Base-by-base conservation (phyloP, 805 yeast species). In the Myxozyma melibiosi region DNA sequence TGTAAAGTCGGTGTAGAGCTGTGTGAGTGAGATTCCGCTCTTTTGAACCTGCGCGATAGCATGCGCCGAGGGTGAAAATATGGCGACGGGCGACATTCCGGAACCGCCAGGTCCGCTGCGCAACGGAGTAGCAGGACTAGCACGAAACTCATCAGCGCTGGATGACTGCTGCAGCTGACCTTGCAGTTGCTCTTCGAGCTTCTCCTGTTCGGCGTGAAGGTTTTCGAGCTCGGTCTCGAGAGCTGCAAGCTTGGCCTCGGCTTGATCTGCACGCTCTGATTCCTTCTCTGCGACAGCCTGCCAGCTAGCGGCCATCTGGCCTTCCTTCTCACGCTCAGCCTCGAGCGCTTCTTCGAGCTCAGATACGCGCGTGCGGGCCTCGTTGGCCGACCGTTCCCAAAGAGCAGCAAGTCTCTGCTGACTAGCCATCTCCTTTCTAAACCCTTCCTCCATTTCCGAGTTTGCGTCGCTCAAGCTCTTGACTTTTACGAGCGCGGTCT, bases 1-100 rank as follows among this genome's bases (percentile, higher is more conserved):
- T 59, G 81, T 80, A 65, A 80, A 82, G 65, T 87, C 92, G 1
- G 86, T 70, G 63, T 84, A 82, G 30, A 86, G 73, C 42, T 86
- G 81, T 2, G 88, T 84, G 38, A 88, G 73, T 0, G 76, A 70
- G 28, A 91, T 83, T 6, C 86, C 78, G 7, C 85, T 84, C 45
- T 70, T 62, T 28, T 70, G 71, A 38, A 74, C 70, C 40, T 75
- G 74, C 8, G 84, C 74, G 22, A 84, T 77, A 35, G 80, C 78
- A 46, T 81, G 79, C 0, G 89, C 86, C 6, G 86, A 78, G 5
- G 84, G 81, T 0, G 86, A 77, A 49, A 84, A 70, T 25, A 75
- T 51, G 11, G 64, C 64, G 16, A 38, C 60, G 5, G 60, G 56
- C 4, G 65, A 57, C 16, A 20, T 27, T 11, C 38, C 52, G 27